phyloP scores from a whole-genome alignment of 108 stramenopile species.

The Schizochytrium sp. region DNA sequence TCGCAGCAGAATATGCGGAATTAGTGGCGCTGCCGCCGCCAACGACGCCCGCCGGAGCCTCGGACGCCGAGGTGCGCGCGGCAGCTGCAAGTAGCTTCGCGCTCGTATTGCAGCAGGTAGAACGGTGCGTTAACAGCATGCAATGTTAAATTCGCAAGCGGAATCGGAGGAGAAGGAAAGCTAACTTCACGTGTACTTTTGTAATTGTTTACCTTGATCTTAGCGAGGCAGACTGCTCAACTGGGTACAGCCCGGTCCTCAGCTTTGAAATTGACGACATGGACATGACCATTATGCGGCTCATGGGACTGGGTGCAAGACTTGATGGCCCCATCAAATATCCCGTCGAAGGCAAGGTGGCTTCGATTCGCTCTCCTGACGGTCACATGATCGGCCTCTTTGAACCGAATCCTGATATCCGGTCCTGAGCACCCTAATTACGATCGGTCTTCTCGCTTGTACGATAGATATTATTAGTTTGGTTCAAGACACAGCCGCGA shows the following conservation, averaged over 20 bases:
- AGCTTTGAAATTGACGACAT: conserved; percentile 41
- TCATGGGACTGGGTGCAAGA: conserved; percentile 28
- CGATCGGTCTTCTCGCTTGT: no score
- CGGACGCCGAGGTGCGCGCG: background rate
- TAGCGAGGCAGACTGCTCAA: conserved; percentile 16
- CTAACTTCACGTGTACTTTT: no score
- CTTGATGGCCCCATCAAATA: conserved; percentile 44
- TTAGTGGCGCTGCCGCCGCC: background rate
- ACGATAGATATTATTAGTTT: no score
- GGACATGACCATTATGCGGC: conserved; percentile 29
- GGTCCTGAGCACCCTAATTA: background rate
- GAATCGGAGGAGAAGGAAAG: no score
- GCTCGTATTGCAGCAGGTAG: background rate
- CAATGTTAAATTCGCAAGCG: no score
- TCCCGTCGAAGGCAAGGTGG: conserved; percentile 35
- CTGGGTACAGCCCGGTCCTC: conserved; percentile 33
- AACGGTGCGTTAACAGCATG: background rate
- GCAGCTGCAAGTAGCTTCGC: background rate
- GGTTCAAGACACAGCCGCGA: no score
- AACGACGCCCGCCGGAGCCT: background rate
- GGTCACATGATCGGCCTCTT: conserved; percentile 45
- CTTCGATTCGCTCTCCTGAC: conserved; percentile 35
- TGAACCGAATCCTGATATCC: conserved; percentile 19
- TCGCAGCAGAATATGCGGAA: background rate
- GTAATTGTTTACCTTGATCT: no score